Base-by-base conservation (phyloP, 352 stramenopile species). In the Globisporangium nunn region DNA sequence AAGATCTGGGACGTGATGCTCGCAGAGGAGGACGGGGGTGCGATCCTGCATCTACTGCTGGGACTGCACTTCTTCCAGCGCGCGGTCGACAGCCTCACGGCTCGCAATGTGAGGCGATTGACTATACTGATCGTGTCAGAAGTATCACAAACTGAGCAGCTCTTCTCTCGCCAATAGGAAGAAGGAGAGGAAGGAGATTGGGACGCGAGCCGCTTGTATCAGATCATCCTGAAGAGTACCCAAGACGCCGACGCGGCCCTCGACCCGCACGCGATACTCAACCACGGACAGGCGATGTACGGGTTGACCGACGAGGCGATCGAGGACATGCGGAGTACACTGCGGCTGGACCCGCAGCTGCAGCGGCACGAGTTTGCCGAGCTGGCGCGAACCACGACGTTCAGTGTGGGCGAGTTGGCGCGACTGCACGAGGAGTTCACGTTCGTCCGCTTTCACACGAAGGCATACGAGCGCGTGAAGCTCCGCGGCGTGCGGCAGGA, bases 191-290 rank as follows among this genome's bases (percentile, higher is more conserved):
- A 49, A n/a, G 74, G 77, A 5, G 66, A 78, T 23, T 87, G 80
- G 71, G 80, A 90, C 37, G 77, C 80, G 0, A 88, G 80, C 18
- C 88, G 73, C 51, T 63, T 85, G 33, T 90, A 90, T 66, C 85
- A 90, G 46, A 75, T 84, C 45, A 74, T 85, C 29, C 40, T 88
- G 10, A 33, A 62, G 10, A 69, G 71, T 51, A 84, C 74, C 48
- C 65, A 74, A 40, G 65, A 33, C 1, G 51, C 56, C 41, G 67
- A 50, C 33, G 66, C 51, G 44, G 44, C 71, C 49, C 50, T 75
- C 59, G 18, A 70, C 46, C 61, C 68, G 54, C 54, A 63, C 17
- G 56, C n/a, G 6, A 51, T 87, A 4, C 61, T 83, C 17, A 56
- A 66, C 2, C 59, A 84, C 39, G 77, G 67, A 29, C 63, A 68